Evolutionary conservation across 768 basidiomycete genomes (phyloP).

Genomic region (Russula emetica): DNA sequence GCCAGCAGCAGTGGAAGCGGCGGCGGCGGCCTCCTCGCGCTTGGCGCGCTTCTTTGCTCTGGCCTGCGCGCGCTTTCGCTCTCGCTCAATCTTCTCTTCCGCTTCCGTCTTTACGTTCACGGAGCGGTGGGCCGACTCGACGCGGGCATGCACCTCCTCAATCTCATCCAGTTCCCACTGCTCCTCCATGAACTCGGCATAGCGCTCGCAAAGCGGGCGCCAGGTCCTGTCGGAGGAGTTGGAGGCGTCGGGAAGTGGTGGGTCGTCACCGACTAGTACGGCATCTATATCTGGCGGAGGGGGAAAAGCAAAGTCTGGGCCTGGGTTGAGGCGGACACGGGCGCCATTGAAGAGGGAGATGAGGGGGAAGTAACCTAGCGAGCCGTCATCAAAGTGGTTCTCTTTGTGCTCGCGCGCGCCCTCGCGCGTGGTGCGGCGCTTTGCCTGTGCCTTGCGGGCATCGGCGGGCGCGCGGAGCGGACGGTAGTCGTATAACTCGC

Average conservation of each 20-base stretch:
- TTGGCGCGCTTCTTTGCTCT: conserved; percentile 51
- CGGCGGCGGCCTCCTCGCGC: conserved; percentile 29
- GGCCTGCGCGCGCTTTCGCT: conserved; percentile 47
- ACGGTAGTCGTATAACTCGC: conserved; percentile 84
- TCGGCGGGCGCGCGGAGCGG: conserved; percentile 66
- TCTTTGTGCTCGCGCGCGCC: conserved; percentile 68
- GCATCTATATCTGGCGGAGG: conserved; percentile 77
- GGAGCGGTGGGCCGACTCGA: conserved; percentile 33
- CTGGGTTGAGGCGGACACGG: conserved; percentile 78
- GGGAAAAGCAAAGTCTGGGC: conserved; percentile 77
- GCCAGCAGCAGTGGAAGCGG: not conserved
- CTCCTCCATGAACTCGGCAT: conserved; percentile 78
- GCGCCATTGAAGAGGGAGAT: conserved; percentile 92
- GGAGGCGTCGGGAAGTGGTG: not conserved
- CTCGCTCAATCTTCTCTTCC: conserved; percentile 51
- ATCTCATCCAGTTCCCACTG: conserved; percentile 70
- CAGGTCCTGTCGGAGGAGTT: conserved; percentile 44
- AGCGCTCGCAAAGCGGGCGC: conserved; percentile 81
- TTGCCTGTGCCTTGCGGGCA: conserved; percentile 60
- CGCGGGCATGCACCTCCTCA: conserved; percentile 69
- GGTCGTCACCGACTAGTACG: conserved; percentile 42
- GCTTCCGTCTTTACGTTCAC: conserved; percentile 70
- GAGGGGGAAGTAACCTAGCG: conserved; percentile 93
- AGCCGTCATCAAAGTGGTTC: conserved; percentile 90
- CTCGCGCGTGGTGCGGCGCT: conserved; percentile 55